A percentile compares a stretch with the other conserved stretches of the same genome.
These are phyloP conservation scores for Ophiostoma quercus DNA, from an alignment of 2,329 filamentous ascomycete genomes.

Conservation along the genomic window DNA sequence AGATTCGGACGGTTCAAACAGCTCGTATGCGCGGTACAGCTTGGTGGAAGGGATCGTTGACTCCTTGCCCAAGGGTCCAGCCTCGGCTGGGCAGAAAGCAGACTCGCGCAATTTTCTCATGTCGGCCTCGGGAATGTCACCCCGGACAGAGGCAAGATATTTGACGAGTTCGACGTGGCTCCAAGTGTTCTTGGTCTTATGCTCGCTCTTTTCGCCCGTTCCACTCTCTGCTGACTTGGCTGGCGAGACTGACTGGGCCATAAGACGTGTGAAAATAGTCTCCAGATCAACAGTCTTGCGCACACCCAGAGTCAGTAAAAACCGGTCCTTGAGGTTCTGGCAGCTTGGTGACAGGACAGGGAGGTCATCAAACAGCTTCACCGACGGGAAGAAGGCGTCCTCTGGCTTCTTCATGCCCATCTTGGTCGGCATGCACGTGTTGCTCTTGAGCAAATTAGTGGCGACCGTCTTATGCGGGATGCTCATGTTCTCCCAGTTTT, in stretches of 20 bases:
- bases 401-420: constrained; percentile 78
- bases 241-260: constrained; percentile 44
- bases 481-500: constrained; percentile 80
- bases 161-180: constrained; percentile 93
- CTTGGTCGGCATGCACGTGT: constrained; percentile 83
- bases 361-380: constrained; percentile 90
- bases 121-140: constrained; percentile 81
- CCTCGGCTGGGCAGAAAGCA: constrained; percentile 76
- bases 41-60: constrained; percentile 46
- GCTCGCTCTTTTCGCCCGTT: constrained; percentile 13
- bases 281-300: constrained; percentile 92
- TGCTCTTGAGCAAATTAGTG: constrained; percentile 56
- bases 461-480: constrained; percentile 61
- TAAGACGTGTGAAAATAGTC: constrained; percentile 82
- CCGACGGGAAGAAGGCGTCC: constrained; percentile 88
- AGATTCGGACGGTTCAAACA: constrained; percentile 72
- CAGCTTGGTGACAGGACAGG: constrained; percentile 68
- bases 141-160: constrained; percentile 82
- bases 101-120: constrained; percentile 72
- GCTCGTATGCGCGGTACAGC: constrained; percentile 67
- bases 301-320: constrained; percentile 76
- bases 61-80: constrained; percentile 52
- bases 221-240: background rate
- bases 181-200: constrained; percentile 53
- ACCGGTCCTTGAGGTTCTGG: constrained; percentile 82